Evolutionary conservation across 495 filamentous ascomycete species (phyloP).

Genomic region (Lindgomyces ingoldianus): DNA sequence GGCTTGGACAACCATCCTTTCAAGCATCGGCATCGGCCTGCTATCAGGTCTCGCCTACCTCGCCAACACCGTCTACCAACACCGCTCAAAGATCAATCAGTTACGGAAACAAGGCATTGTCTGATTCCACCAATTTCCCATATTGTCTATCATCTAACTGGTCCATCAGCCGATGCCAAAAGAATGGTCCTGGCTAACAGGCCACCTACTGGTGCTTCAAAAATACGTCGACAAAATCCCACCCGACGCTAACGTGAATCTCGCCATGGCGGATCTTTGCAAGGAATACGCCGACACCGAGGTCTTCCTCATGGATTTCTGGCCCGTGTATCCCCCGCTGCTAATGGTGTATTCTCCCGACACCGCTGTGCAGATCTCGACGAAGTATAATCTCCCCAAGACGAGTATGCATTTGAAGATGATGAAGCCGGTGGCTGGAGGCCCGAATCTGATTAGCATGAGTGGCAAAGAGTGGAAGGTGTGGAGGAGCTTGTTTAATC

Average conservation of each 20-base stretch:
- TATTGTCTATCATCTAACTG: not conserved
- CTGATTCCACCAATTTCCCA: not conserved
- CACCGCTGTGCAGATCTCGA: not conserved
- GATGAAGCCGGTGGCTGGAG: too few relatives aligned
- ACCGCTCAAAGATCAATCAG: slow-evolving; percentile 20
- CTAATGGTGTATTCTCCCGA: slow-evolving; percentile 11
- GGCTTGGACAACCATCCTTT: too few relatives aligned
- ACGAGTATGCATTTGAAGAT: too few relatives aligned
- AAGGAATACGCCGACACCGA: slow-evolving; percentile 7
- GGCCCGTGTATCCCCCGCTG: slow-evolving; percentile 13
- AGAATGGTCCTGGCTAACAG: slow-evolving; percentile 21
- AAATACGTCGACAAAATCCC: slow-evolving; percentile 7
- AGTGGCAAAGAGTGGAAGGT: slow-evolving; percentile 41
- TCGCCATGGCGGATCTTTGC: not conserved
- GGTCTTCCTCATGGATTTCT: slow-evolving; percentile 17
- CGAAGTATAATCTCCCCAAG: slow-evolving; percentile 19
- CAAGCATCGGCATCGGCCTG: too few relatives aligned
- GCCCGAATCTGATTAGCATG: slow-evolving; percentile 34
- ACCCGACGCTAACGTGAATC: slow-evolving; percentile 3
- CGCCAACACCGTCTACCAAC: not conserved
- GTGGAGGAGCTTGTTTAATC: slow-evolving; percentile 43
- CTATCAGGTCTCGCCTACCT: slow-evolving; percentile 1
- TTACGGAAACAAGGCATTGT: slow-evolving; percentile 22
- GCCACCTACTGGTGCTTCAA: slow-evolving; percentile 1
- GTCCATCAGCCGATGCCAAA: slow-evolving; percentile 9